phyloP scores from a whole-genome alignment of 2,329 filamentous ascomycete genomes.

The Paecilomyces dactylethromorphus region DNA sequence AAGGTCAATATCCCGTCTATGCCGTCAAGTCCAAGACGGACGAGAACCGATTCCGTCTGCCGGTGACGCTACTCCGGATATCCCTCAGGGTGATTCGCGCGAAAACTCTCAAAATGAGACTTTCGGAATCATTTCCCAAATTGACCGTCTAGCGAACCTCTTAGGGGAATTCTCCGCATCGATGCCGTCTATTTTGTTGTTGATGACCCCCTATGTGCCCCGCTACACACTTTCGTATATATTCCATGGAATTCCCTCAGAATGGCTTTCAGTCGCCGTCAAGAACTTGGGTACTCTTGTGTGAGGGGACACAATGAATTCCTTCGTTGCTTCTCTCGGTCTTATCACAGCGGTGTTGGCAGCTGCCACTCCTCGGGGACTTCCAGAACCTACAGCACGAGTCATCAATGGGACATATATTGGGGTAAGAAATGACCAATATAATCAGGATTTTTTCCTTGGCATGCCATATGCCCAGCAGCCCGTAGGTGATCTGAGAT shows the following conservation, averaged over 20 bases:
- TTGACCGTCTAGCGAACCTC: not conserved
- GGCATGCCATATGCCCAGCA: slow-evolving; percentile 54
- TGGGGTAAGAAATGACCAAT: slow-evolving; percentile 34
- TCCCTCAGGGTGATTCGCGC: not conserved
- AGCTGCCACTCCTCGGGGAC: not conserved
- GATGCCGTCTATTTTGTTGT: not conserved
- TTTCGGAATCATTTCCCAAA: not conserved
- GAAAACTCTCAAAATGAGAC: not conserved
- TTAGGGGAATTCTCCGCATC: not conserved
- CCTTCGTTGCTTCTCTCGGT: not conserved
- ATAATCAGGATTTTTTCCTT: slow-evolving; percentile 47
- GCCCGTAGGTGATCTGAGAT: slow-evolving; percentile 48
- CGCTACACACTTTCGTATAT: not conserved
- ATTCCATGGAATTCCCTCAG: not conserved
- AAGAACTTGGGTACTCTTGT: not conserved
- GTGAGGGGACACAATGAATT: not conserved
- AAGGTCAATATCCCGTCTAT: not conserved
- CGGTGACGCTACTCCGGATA: not conserved
- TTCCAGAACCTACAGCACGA: slow-evolving; percentile 18
- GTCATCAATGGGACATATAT: slow-evolving; percentile 44
- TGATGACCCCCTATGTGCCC: not conserved
- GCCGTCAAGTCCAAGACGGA: not conserved
- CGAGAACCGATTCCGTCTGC: not conserved
- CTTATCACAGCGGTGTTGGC: not conserved
- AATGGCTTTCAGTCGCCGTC: not conserved